Base-by-base conservation (phyloP, 2,329 filamentous ascomycete genomes). In the Rugonectria rugulosa region DNA sequence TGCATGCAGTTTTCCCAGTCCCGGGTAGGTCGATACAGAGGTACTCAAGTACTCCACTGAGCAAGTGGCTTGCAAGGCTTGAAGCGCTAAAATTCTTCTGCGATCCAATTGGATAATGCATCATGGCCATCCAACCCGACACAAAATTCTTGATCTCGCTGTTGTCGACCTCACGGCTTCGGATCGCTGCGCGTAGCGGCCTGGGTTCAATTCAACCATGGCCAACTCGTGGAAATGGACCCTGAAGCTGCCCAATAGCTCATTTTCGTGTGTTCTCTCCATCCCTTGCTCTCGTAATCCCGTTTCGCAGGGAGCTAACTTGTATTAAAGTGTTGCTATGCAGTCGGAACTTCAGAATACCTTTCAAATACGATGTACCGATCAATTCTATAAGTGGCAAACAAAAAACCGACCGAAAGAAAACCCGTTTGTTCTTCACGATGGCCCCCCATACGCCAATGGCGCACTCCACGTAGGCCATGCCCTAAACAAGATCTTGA, bases 371-470 rank as follows among this genome's bases (percentile, higher is more conserved):
- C 81, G 85, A 84, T 95, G 89, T 75, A 88, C 92, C 74, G 91
- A 97, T 77, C 88, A 93, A 47, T 82, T 97, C 12, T 99, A 98
- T 77, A 78, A 84, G 68, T 97, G 93, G 93, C 95, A 99, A 79
- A 80, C 81, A 59, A 72, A 74, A 52, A 76, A 80, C 56, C 76
- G 85, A 60, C 77, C 83, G 3, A 75, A 82, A 40, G 75, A 83
- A 29, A 75, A 84, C 37, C 79, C 82, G 0, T 99, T 98, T 63
- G 79, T 92, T 2, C 80, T 99, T 8, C 95, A 98, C 70, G 95
- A 99, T 86, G 95, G 95, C 1, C 95, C 95, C 0, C 95, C 95
- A 0, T 99, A 98, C 72, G 95, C 95, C 61, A 99, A 99, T 76
- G 95, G 95, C 12, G 84, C 83, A 38, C 83, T 99, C 9, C 95